Conservation (phyloP, 2,329 filamentous ascomycete genomes). For the Fonsecaea multimorphosa region DNA sequence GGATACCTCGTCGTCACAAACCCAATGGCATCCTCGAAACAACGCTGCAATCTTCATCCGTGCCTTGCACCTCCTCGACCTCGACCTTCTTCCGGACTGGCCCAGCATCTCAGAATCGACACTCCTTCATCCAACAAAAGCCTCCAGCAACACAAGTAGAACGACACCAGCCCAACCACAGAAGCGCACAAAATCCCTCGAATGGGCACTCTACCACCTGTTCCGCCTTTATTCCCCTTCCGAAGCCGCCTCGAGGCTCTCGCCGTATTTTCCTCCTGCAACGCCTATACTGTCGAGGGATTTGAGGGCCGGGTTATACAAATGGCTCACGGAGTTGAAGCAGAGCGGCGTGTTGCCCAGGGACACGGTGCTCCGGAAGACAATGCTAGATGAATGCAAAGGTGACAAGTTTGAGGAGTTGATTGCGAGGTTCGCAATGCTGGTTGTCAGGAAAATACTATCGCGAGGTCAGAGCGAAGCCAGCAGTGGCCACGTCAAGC, state of each 20-base stretch:
- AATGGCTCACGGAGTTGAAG: slow-evolving; percentile 82
- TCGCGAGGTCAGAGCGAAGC: slow-evolving; percentile 44
- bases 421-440: slow-evolving; percentile 80
- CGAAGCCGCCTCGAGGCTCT: slow-evolving; percentile 80
- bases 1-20: neutral
- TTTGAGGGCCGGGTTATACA: slow-evolving; percentile 80
- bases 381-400: slow-evolving; percentile 95
- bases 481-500: slow-evolving; percentile 38
- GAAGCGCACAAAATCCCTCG: slow-evolving; percentile 78
- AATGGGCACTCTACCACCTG: slow-evolving; percentile 90
- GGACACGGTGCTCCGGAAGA: slow-evolving; percentile 83
- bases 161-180: slow-evolving; percentile 71
- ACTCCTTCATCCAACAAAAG: slow-evolving; percentile 54
- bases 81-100: slow-evolving; percentile 80
- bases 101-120: slow-evolving; percentile 73
- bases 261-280: slow-evolving; percentile 86
- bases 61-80: slow-evolving; percentile 80
- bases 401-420: slow-evolving; percentile 90
- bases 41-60: slow-evolving; percentile 74
- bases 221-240: slow-evolving; percentile 83
- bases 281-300: slow-evolving; percentile 92
- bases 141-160: neutral
- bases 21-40: slow-evolving; percentile 52
- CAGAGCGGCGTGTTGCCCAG: slow-evolving; percentile 82
- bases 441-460: slow-evolving; percentile 71